phyloP scores from a whole-genome alignment of 1,139 yeast species.

The Meyerozyma sp. region DNA sequence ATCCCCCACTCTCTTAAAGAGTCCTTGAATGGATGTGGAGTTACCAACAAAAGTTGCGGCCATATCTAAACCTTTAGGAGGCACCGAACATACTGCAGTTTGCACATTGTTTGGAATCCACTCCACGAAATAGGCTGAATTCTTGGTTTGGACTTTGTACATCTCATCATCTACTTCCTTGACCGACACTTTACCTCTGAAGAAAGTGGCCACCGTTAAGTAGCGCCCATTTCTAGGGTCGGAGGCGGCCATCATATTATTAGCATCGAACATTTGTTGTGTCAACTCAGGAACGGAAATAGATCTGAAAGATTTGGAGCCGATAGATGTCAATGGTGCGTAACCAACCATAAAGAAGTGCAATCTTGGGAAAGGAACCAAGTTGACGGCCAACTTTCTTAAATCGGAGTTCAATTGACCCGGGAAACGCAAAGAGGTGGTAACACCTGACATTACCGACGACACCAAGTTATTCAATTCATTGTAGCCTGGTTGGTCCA shows the following conservation, averaged over 20 bases:
- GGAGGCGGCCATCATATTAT: constrained; percentile 93
- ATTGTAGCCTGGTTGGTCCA: constrained; percentile 69
- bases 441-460: constrained; percentile 90
- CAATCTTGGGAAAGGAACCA: constrained; percentile 91
- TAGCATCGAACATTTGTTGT: constrained; percentile 87
- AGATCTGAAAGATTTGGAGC: constrained; percentile 76
- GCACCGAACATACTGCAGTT: constrained; percentile 86
- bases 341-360: constrained; percentile 94
- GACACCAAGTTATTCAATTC: constrained; percentile 81
- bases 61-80: constrained; percentile 83
- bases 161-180: constrained; percentile 94
- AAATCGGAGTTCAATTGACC: constrained; percentile 91
- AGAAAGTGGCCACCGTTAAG: constrained; percentile 90
- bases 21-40: constrained; percentile 87
- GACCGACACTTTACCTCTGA: constrained; percentile 87
- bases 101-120: constrained; percentile 98
- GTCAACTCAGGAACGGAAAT: constrained; percentile 87
- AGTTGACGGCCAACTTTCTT: constrained; percentile 85
- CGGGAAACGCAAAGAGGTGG: constrained; percentile 85
- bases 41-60: constrained; percentile 90
- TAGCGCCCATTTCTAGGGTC: constrained; percentile 90
- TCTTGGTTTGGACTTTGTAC: constrained; percentile 77
- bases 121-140: constrained; percentile 80
- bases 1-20: constrained; percentile 83
- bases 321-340: constrained; percentile 81